A percentile compares a stretch with the other conserved stretches of the same genome.
Conservation (phyloP, 495 filamentous ascomycete species). For the Chaetomium fimeti region DNA sequence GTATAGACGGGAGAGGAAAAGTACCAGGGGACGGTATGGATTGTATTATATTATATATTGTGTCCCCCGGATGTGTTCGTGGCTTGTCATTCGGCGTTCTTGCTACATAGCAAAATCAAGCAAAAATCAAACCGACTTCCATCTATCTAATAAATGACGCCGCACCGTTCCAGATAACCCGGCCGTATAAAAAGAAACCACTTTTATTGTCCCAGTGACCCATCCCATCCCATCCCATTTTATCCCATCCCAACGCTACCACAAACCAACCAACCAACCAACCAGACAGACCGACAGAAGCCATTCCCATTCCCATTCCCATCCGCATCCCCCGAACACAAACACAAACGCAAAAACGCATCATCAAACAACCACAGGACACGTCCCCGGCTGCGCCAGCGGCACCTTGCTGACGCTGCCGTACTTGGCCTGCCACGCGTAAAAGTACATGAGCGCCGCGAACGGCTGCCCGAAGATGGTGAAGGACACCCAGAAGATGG, state of each 20-base stretch:
- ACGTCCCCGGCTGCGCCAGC: neutral
- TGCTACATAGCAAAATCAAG: neutral
- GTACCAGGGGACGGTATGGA: neutral
- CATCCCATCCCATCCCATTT: too few relatives aligned
- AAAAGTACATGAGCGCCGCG: constrained; percentile 88
- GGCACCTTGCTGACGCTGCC: constrained; percentile 57
- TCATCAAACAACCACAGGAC: constrained; percentile 2
- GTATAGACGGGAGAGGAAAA: neutral
- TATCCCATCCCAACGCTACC: neutral
- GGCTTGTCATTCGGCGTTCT: neutral
- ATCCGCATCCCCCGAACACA: too few relatives aligned
- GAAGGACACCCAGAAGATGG: constrained; percentile 93
- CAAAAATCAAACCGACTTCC: neutral
- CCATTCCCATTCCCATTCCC: neutral
- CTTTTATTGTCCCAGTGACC: neutral
- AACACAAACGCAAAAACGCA: neutral
- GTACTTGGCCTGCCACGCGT: constrained; percentile 98
- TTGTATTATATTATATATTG: constrained; percentile 5
- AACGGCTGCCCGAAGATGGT: constrained; percentile 92
- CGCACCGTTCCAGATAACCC: neutral
- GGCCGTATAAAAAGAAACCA: neutral
- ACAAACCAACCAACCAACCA: too few relatives aligned
- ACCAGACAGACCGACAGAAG: neutral
- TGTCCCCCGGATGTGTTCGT: neutral
- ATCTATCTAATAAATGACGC: neutral